Evolutionary conservation across 169 alveolate species (phyloP).

Genomic region (Plasmodium inui): DNA sequence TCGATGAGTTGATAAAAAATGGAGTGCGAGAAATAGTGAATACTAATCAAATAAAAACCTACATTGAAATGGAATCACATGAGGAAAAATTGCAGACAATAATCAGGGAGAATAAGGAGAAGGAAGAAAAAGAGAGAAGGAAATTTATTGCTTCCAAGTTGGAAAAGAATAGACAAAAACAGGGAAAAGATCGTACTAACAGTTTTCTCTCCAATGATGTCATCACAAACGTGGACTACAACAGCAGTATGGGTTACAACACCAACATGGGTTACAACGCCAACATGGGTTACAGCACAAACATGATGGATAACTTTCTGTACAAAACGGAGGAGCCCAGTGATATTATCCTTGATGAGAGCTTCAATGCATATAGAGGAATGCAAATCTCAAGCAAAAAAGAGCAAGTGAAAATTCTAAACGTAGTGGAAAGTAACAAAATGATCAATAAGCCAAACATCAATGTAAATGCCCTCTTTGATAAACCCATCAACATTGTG

Average conservation of each 20-base stretch:
- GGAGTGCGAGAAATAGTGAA: slow-evolving; percentile 82
- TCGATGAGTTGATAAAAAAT: slow-evolving; percentile 85
- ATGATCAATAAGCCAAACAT: slow-evolving; percentile 32
- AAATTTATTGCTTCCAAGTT: slow-evolving; percentile 90
- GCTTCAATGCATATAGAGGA: slow-evolving; percentile 42
- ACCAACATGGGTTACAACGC: not conserved
- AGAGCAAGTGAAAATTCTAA: slow-evolving; percentile 41
- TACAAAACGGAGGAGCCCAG: slow-evolving; percentile 44
- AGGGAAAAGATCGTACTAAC: slow-evolving; percentile 36
- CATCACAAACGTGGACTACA: slow-evolving; percentile 25
- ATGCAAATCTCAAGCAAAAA: slow-evolving; percentile 36
- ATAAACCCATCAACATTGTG: slow-evolving; percentile 44
- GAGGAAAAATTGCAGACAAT: slow-evolving; percentile 85
- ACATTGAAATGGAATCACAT: slow-evolving; percentile 87
- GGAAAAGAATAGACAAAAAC: slow-evolving; percentile 89
- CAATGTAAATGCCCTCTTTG: slow-evolving; percentile 60
- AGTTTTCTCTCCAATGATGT: slow-evolving; percentile 46
- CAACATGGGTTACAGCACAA: slow-evolving; percentile 14
- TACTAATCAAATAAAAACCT: slow-evolving; percentile 81
- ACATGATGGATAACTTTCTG: slow-evolving; percentile 20
- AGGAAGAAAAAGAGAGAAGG: slow-evolving; percentile 92
- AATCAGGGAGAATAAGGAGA: slow-evolving; percentile 82
- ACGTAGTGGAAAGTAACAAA: slow-evolving; percentile 55
- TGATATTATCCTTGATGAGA: slow-evolving; percentile 24
- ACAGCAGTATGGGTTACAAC: not conserved